These are phyloP conservation scores for Aspergillus floridensis DNA, from an alignment of 2,329 filamentous ascomycete species.

Conservation along the genomic window DNA sequence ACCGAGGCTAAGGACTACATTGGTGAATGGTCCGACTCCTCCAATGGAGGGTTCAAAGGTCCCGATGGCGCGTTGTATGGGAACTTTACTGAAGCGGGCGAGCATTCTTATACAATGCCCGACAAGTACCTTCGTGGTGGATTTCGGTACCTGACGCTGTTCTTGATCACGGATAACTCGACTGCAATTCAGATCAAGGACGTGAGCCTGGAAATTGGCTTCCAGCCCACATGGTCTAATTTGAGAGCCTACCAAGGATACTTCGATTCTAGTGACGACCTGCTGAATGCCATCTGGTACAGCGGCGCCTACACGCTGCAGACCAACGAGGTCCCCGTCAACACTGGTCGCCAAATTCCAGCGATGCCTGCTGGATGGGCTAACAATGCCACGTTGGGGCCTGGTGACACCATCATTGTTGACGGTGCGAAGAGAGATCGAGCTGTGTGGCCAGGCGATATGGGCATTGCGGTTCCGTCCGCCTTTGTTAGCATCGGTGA, in stretches of 20 bases:
- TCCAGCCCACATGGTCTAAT: constrained; percentile 53
- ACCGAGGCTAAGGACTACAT: constrained; percentile 51
- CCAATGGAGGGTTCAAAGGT: constrained; percentile 45
- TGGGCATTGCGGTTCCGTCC: constrained; percentile 50
- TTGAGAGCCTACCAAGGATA: constrained; percentile 54
- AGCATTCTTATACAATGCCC: constrained; percentile 40
- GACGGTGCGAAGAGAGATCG: constrained; percentile 46
- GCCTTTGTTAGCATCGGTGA: constrained; percentile 45
- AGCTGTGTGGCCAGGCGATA: constrained; percentile 50
- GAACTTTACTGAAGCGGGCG: constrained; percentile 33
- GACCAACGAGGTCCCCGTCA: constrained; percentile 40
- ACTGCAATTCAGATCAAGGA: constrained; percentile 38
- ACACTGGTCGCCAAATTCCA: constrained; percentile 38
- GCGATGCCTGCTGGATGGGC: constrained; percentile 35
- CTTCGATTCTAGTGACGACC: constrained; percentile 50
- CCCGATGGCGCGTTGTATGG: constrained; percentile 44
- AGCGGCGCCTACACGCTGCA: constrained; percentile 55
- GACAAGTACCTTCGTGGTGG: constrained; percentile 43
- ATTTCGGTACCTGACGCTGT: constrained; percentile 46
- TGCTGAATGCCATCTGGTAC: constrained; percentile 59
- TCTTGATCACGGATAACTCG: constrained; percentile 32
- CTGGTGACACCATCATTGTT: constrained; percentile 43
- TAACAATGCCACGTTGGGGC: constrained; percentile 41
- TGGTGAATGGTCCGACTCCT: constrained; percentile 49
- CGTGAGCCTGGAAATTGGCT: constrained; percentile 46